These are phyloP conservation scores for Pythium diclinum DNA, from an alignment of 352 stramenopile genomes.

Conservation along the genomic window DNA sequence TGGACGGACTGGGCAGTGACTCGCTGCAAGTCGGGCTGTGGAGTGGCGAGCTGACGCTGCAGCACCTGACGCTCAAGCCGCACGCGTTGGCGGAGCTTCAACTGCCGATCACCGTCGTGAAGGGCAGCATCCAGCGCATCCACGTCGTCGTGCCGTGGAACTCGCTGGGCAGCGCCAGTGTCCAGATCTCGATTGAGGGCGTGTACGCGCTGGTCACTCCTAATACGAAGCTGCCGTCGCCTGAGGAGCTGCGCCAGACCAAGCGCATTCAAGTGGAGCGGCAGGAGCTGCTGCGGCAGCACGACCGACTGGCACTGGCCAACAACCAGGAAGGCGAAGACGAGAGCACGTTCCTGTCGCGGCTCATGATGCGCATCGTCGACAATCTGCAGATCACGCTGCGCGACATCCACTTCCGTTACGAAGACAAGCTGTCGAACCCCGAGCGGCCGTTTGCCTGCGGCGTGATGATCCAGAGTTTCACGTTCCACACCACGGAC, in stretches of 20 bases:
- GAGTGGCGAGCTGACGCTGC: conserved; percentile 77
- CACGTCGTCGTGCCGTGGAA: conserved; percentile 87
- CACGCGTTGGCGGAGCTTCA: conserved; percentile 75
- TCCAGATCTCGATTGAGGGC: conserved; percentile 71
- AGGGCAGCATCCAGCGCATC: conserved; percentile 56
- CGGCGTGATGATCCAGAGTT: conserved; percentile 62
- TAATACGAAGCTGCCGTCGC: conserved; percentile 48
- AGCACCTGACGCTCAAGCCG: conserved; percentile 71
- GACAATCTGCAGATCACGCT: conserved; percentile 82
- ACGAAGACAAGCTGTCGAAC: conserved; percentile 72
- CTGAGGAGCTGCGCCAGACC: conserved; percentile 48
- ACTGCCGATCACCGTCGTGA: conserved; percentile 60
- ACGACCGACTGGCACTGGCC: conserved; percentile 52
- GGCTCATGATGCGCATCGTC: conserved; percentile 70
- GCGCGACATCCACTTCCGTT: conserved; percentile 65
- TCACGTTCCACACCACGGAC: conserved; percentile 74
- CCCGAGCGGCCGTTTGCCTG: conserved; percentile 62
- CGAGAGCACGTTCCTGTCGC: conserved; percentile 77
- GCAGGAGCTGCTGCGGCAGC: conserved; percentile 65
- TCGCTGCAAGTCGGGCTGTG: conserved; percentile 82
- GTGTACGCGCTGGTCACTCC: conserved; percentile 67
- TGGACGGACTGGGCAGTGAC: conserved; percentile 71
- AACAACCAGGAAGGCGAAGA: conserved; percentile 46
- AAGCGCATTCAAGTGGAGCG: conserved; percentile 66
- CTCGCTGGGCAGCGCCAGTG: conserved; percentile 70